These are phyloP conservation scores for Leccinum pellstonianum DNA, from an alignment of 768 basidiomycete genomes.

Conservation along the genomic window DNA sequence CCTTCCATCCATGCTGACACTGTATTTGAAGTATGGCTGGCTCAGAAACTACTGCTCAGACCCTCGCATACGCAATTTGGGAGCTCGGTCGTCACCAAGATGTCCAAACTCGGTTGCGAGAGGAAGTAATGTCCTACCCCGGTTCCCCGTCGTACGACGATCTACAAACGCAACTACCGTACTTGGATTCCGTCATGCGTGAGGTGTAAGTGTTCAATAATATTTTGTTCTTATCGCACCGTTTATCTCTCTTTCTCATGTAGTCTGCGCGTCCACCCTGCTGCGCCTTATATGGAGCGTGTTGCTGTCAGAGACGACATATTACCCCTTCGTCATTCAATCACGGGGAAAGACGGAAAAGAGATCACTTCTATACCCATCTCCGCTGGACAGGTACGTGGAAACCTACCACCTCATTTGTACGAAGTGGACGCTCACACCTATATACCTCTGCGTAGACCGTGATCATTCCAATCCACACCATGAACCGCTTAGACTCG, in stretches of 20 bases:
- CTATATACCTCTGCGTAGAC: not conserved
- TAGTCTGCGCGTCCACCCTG: conserved; percentile 4
- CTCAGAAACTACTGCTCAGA: conserved; percentile 7
- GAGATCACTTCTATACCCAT: conserved; percentile 2
- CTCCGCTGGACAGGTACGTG: conserved; percentile 7
- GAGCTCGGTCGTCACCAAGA: conserved; percentile 6
- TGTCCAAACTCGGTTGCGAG: not conserved
- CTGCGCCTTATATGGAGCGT: conserved; percentile 4
- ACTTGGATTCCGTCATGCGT: conserved; percentile 7
- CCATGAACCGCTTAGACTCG: conserved; percentile 5
- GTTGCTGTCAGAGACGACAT: conserved; percentile 4
- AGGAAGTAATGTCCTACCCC: not conserved
- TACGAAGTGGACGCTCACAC: not conserved
- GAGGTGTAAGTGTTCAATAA: conserved; percentile 2
- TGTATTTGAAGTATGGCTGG: conserved; percentile 5
- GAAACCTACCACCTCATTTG: not conserved
- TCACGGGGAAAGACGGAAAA: conserved; percentile 1
- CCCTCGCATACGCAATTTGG: conserved; percentile 9
- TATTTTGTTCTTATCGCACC: not conserved
- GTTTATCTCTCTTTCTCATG: not conserved
- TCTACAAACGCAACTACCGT: conserved; percentile 6
- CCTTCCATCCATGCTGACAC: not conserved
- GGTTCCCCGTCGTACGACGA: conserved; percentile 9
- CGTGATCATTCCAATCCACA: conserved; percentile 1
- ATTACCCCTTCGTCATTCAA: conserved; percentile 5